A percentile compares a stretch with the other conserved stretches of the same genome.
phyloP scores from a whole-genome alignment of 1,284 basidiomycete genomes.

The Leccinum subrobustum region DNA sequence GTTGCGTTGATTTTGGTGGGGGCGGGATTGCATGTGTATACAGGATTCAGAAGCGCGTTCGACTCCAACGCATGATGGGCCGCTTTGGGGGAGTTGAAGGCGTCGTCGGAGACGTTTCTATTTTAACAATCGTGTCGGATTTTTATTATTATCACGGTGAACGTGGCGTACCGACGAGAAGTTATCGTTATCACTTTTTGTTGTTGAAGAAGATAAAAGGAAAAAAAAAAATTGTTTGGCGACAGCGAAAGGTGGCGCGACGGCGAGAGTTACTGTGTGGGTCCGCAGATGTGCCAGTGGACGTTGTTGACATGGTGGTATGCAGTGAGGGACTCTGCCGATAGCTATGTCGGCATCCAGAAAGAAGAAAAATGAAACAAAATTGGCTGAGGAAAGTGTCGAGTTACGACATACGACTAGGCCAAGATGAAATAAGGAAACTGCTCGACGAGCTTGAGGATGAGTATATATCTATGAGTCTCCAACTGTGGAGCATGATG shows the following conservation, averaged over 20 bases:
- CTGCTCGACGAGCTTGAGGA: no score
- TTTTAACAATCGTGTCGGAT: not conserved
- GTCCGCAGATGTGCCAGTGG: no score
- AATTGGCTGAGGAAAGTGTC: no score
- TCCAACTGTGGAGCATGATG: no score
- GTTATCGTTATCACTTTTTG: not conserved
- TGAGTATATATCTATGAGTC: no score
- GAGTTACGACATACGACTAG: conserved; percentile 27
- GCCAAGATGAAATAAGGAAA: no score
- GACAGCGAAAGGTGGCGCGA: not conserved
- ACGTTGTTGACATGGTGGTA: no score
- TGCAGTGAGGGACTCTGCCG: no score
- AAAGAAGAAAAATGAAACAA: no score
- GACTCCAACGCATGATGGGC: not conserved
- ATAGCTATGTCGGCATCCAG: no score
- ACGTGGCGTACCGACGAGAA: not conserved
- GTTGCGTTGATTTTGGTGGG: not conserved
- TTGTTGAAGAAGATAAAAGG: not conserved
- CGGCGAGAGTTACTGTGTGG: no score
- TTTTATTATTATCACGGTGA: not conserved
- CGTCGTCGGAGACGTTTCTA: no score
- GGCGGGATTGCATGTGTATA: not conserved
- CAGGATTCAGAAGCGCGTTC: conserved; percentile 20
- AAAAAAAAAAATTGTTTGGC: not conserved
- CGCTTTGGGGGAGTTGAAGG: not conserved